Conservation (phyloP, 352 stramenopile genomes). For the Pythium angustatum region DNA sequence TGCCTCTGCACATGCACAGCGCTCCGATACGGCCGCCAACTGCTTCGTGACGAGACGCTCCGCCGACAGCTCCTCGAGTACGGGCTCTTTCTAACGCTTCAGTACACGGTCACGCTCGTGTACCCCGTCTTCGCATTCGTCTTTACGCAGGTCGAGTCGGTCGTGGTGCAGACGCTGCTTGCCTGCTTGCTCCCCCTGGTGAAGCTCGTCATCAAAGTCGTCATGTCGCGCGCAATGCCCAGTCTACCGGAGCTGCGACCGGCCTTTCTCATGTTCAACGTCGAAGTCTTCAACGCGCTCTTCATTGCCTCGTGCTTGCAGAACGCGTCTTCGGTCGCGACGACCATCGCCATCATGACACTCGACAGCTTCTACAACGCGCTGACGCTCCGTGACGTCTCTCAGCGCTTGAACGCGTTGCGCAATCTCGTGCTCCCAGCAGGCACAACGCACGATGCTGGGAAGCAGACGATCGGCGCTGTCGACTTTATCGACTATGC, state of each 20-base stretch:
- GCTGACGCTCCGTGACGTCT: slow-evolving; percentile 8
- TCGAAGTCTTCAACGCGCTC: slow-evolving; percentile 31
- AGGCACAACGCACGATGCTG: too few relatives aligned
- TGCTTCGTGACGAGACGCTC: background rate
- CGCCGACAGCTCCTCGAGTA: slow-evolving; percentile 2
- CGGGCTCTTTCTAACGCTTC: background rate
- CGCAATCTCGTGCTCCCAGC: background rate
- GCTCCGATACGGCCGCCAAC: slow-evolving; percentile 16
- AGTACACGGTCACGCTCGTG: slow-evolving; percentile 7
- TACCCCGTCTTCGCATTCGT: slow-evolving; percentile 15
- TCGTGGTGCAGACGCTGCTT: slow-evolving; percentile 7
- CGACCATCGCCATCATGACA: slow-evolving; percentile 26
- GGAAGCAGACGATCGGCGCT: too few relatives aligned
- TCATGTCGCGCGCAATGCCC: slow-evolving; percentile 21
- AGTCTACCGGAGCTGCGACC: slow-evolving; percentile 33
- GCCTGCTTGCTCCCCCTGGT: slow-evolving; percentile 7
- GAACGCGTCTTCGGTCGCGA: slow-evolving; percentile 34
- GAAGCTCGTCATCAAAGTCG: slow-evolving; percentile 20
- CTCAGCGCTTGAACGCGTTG: background rate
- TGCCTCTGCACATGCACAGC: slow-evolving; percentile 8
- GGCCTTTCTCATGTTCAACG: slow-evolving; percentile 38
- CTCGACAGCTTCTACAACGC: slow-evolving; percentile 23
- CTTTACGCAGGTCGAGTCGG: slow-evolving; percentile 5
- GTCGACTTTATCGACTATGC: background rate
- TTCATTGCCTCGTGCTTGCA: slow-evolving; percentile 51